A percentile compares a stretch with the other conserved stretches of the same genome.
These are phyloP conservation scores for Lachnellula occidentalis DNA, from an alignment of 2,329 filamentous ascomycete genomes.

Conservation along the genomic window DNA sequence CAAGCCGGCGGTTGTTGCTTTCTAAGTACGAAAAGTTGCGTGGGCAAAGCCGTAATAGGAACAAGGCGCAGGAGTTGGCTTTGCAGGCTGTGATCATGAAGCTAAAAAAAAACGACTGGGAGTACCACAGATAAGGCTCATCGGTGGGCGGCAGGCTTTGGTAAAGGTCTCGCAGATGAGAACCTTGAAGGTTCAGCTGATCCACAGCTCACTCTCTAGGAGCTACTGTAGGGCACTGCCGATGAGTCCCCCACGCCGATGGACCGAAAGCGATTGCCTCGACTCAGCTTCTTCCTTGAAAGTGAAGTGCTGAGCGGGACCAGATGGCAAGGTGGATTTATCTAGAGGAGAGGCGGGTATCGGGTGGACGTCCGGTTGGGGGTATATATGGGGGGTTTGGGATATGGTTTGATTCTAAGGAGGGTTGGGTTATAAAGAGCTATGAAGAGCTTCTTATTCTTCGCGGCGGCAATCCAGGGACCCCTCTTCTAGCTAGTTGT, in stretches of 20 bases:
- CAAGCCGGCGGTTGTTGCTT: background rate
- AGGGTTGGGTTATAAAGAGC: slow-evolving; percentile 9
- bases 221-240: background rate
- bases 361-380: background rate
- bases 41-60: slow-evolving; percentile 1
- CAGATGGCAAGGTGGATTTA: background rate
- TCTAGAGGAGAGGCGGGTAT: background rate
- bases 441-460: slow-evolving; percentile 18
- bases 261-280: slow-evolving; percentile 15
- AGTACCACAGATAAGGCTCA: slow-evolving; percentile 1
- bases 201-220: slow-evolving; percentile 1
- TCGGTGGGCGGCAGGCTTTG: background rate
- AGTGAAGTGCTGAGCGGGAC: background rate
- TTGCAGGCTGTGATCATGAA: background rate
- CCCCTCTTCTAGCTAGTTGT: background rate
- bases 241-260: slow-evolving; percentile 2
- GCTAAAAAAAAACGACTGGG: background rate
- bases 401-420: background rate
- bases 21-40: background rate
- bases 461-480: background rate
- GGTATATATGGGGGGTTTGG: background rate
- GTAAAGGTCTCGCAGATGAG: background rate
- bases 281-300: slow-evolving; percentile 18
- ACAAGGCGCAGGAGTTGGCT: slow-evolving; percentile 2
- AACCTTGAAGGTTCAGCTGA: slow-evolving; percentile 17